Conservation (phyloP, 495 filamentous ascomycete genomes). For the Penicillium atrosanguineum region DNA sequence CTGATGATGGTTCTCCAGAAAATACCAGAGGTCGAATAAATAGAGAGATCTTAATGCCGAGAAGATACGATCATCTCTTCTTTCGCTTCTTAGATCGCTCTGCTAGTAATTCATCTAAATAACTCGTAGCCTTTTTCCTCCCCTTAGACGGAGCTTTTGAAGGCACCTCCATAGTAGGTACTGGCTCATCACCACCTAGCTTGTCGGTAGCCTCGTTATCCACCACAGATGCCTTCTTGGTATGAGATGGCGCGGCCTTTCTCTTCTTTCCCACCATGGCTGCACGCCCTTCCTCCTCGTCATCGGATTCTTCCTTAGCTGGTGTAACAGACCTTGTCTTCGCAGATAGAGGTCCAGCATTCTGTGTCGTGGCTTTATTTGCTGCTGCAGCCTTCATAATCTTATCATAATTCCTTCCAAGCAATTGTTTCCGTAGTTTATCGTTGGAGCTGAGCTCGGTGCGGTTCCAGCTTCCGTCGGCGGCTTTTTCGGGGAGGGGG, state of each 20-base stretch:
- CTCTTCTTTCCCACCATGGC: constrained; percentile 51
- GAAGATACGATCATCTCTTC: constrained; percentile 18
- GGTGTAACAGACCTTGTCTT: constrained; percentile 1
- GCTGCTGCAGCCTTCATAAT: constrained; percentile 30
- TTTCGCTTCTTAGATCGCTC: constrained; percentile 53
- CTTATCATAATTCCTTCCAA: constrained; percentile 47
- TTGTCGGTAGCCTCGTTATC: not conserved
- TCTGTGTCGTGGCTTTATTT: constrained; percentile 7
- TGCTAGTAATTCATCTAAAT: constrained; percentile 50
- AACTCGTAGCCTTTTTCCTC: constrained; percentile 44
- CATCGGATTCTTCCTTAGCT: constrained; percentile 38
- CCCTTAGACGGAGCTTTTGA: constrained; percentile 24
- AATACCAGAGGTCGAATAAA: not conserved
- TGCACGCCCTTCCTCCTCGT: constrained; percentile 62
- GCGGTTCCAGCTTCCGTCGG: constrained; percentile 39
- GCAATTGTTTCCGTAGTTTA: constrained; percentile 46
- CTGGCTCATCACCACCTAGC: constrained; percentile 4
- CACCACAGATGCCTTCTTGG: not conserved
- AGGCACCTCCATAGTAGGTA: constrained; percentile 4
- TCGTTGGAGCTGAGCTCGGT: constrained; percentile 43
- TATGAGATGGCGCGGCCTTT: constrained; percentile 13
- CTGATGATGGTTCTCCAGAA: too few relatives aligned
- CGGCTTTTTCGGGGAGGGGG: constrained; percentile 40
- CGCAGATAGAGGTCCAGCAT: not conserved
- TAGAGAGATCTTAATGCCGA: not conserved